Evolutionary conservation across 805 yeast species (phyloP), one percentile per base, ranked within the genome.

Genomic region (Groenewaldozyma tartarivorans): DNA sequence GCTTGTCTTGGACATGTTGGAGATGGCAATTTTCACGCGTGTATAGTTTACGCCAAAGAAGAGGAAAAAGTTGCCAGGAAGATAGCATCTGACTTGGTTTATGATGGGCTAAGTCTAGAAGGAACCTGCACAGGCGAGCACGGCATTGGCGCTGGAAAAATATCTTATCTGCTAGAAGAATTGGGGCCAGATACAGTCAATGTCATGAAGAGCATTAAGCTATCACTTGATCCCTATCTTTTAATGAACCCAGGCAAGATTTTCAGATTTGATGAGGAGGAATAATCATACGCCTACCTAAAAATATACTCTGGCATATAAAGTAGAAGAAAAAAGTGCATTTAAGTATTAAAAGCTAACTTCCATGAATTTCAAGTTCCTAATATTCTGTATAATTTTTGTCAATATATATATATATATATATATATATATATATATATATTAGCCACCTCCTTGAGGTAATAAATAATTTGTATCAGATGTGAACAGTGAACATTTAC

Each of bases 61-160:
- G 72, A 76, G 48, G 51, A 63, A 16, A 59, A 62, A 1, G 58
- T 57, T 18, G 79, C 75, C 2, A 70, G 72, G 44, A 52, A 55
- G 11, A 52, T 80, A 9, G 78, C 80, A 11, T 68, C 70, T 20
- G 65, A 72, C 38, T 77, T 84, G 81, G 82, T 81, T 36, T 54
- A 68, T 34, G 57, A 78, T 33, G 94, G 90, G 0, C 61, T 84
- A 15, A 69, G 63, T 1, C 71, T 77, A 30, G 94, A 83, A 40
- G 94, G 94, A 1, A 84, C 95, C 1, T 78, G 86, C 49, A 80
- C 87, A 3, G 94, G 94, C 27, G 94, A 84, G 54, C 94, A 84
- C 55, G 95, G 94, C 11, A 74, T 85, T 31, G 95, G 94, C 5
- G 51, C 48, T 11, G 88, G 90, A 29, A 84, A 84, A 54, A 62